Evolutionary conservation across 139 green algal genomes (phyloP).

Genomic region (Chlorella sp.): DNA sequence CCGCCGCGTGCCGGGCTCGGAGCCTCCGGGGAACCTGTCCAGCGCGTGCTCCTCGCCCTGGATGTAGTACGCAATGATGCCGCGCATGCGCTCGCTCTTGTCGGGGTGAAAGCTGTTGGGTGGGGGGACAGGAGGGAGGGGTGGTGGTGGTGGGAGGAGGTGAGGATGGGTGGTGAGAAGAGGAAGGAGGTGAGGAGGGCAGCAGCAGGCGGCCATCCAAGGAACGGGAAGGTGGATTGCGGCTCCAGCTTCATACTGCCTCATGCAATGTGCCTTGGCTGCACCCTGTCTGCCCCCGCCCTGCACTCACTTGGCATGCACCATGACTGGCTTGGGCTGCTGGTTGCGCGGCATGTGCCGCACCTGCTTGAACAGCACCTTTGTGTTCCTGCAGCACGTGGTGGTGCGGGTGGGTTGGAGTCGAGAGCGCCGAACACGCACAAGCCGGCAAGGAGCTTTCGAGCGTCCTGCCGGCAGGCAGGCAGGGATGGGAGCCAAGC

Average conservation of each 20-base stretch:
- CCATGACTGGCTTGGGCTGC: constrained; percentile 64
- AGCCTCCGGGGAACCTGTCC: constrained; percentile 81
- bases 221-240: neutral
- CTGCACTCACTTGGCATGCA: constrained; percentile 61
- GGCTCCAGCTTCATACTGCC: neutral
- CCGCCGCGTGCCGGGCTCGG: constrained; percentile 68
- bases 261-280: neutral
- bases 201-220: neutral
- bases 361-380: constrained; percentile 52
- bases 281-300: too few species aligned
- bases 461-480: neutral
- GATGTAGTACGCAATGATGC: constrained; percentile 73
- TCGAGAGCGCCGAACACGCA: neutral
- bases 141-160: neutral
- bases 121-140: neutral
- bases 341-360: constrained; percentile 54
- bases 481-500: neutral
- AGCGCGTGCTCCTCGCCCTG: constrained; percentile 71
- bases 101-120: constrained; percentile 53
- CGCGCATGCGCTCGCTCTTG: constrained; percentile 87
- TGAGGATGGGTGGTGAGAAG: neutral
- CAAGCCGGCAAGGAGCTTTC: neutral
- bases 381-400: constrained; percentile 23
- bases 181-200: neutral
- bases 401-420: too few species aligned